A percentile compares a stretch with the other conserved stretches of the same genome.
Evolutionary conservation across 1,284 basidiomycete genomes (phyloP).

Genomic region (Leucoagaricus sp.): DNA sequence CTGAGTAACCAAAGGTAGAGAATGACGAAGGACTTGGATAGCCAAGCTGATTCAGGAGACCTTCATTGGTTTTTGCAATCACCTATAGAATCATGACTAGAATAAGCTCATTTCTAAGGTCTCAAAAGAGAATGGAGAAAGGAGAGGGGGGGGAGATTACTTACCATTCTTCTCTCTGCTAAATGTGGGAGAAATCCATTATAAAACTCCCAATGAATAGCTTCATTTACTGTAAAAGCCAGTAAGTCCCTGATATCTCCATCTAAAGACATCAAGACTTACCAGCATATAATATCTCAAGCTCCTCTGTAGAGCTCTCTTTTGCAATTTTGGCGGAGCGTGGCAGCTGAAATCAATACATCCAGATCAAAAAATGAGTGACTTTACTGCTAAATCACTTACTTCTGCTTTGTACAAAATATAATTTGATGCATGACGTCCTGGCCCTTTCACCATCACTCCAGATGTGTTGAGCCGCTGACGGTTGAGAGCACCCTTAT

Average conservation of each 20-base stretch:
- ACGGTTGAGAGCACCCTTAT: not conserved
- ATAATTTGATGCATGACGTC: not conserved
- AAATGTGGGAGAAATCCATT: not conserved
- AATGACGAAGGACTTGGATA: not conserved
- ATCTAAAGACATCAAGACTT: too few relatives aligned
- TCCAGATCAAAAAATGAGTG: too few relatives aligned
- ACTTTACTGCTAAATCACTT: not conserved
- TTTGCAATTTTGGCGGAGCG: not conserved
- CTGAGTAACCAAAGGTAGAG: not conserved
- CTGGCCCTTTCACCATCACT: not conserved
- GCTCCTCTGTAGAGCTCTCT: too few relatives aligned
- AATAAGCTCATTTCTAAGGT: not conserved
- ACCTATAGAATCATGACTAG: not conserved
- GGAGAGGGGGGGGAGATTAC: not conserved
- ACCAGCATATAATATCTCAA: too few relatives aligned
- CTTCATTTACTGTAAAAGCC: not conserved
- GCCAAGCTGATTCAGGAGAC: not conserved
- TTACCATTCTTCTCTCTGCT: not conserved
- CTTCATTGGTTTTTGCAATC: not conserved
- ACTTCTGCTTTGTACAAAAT: not conserved
- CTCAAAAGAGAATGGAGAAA: too few relatives aligned
- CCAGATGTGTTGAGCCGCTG: not conserved
- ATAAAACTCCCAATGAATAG: not conserved
- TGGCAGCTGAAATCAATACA: too few relatives aligned
- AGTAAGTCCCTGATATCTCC: not conserved